Base-by-base conservation (phyloP, 768 basidiomycete species). In the Tricholoma terreum region DNA sequence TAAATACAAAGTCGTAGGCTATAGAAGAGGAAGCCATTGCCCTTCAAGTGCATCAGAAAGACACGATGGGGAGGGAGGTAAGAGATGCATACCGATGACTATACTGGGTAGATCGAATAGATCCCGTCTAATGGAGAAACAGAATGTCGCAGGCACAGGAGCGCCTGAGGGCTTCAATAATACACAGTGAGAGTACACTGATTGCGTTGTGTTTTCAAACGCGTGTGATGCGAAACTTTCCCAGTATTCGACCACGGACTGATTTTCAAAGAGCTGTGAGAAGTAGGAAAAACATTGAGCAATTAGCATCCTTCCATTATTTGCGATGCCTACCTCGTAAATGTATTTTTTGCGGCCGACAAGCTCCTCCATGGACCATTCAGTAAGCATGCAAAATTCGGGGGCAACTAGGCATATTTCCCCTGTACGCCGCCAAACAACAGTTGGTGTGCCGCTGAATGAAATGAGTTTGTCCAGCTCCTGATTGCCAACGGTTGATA, bases 381-480 rank as follows among this genome's bases (percentile, higher is more conserved):
- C 92, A 8, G 93, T 94, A 60, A 99, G 77, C 82, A 92, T 88
- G 70, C 89, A 92, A 68, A 99, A 98, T 73, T 99, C 97, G 5
- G 93, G 90, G 0, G 94, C 95, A 48, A 94, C 97, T 46, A 97
- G 86, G 67, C 94, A 95, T 22, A 99, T 94, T 75, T 99, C 97
- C 65, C 97, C 97, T 17, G 97, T 99, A 51, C 97, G 82, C 45
- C 97, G 87, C 96, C 96, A 99, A 10, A 96, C 91, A 40, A 95
- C 94, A 1, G 96, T 98, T 2, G 96, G 96, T 27, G 96, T 98
- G 10, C 96, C 96, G 64, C 90, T 95, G 71, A 92, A 97, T 52
- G 93, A 94, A 58, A 98, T 97, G 59, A 98, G 82, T 74, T 97
- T 98, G 73, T 97, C 93, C 56, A 98, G 81, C 77, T 98, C 96